phyloP scores from a whole-genome alignment of 1,284 basidiomycete genomes.

The Tilletiopsis washingtonensis region DNA sequence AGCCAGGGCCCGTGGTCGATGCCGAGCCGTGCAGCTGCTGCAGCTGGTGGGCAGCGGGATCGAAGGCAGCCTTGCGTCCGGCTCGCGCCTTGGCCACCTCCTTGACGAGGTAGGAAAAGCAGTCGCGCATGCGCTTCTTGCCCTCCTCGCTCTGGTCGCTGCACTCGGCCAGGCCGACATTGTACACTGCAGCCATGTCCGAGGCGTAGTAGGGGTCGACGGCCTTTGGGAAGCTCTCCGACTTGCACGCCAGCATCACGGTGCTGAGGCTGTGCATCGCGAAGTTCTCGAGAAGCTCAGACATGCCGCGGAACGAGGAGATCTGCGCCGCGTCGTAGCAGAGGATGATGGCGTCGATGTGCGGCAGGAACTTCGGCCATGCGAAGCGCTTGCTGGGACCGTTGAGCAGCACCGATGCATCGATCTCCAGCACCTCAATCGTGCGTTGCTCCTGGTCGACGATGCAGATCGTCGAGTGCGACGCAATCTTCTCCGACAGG shows the following conservation, averaged over 20 bases:
- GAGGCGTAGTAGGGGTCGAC: slow-evolving; percentile 41
- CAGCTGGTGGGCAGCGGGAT: no score
- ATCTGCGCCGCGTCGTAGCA: slow-evolving; percentile 41
- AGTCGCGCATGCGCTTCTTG: slow-evolving; percentile 42
- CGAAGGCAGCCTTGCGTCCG: not conserved
- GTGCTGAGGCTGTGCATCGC: slow-evolving; percentile 28
- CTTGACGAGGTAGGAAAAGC: slow-evolving; percentile 40
- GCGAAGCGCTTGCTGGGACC: slow-evolving; percentile 35
- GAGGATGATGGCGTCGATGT: slow-evolving; percentile 39
- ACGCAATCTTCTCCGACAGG: slow-evolving; percentile 34
- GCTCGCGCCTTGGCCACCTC: slow-evolving; percentile 38
- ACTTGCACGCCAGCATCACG: slow-evolving; percentile 44
- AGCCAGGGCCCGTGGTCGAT: not conserved
- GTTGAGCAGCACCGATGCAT: slow-evolving; percentile 33
- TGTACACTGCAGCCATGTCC: slow-evolving; percentile 41
- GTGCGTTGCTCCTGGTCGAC: slow-evolving; percentile 38
- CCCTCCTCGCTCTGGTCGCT: slow-evolving; percentile 39
- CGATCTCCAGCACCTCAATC: slow-evolving; percentile 41
- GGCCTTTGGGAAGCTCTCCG: slow-evolving; percentile 34
- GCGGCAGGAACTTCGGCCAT: slow-evolving; percentile 37
- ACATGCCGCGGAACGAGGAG: slow-evolving; percentile 38
- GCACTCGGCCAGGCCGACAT: slow-evolving; percentile 40
- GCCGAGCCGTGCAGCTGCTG: no score
- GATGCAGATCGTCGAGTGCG: slow-evolving; percentile 38
- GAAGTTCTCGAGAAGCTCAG: slow-evolving; percentile 39